Evolutionary conservation across 768 basidiomycete genomes (phyloP).

Genomic region (Hypholoma sublateritium): DNA sequence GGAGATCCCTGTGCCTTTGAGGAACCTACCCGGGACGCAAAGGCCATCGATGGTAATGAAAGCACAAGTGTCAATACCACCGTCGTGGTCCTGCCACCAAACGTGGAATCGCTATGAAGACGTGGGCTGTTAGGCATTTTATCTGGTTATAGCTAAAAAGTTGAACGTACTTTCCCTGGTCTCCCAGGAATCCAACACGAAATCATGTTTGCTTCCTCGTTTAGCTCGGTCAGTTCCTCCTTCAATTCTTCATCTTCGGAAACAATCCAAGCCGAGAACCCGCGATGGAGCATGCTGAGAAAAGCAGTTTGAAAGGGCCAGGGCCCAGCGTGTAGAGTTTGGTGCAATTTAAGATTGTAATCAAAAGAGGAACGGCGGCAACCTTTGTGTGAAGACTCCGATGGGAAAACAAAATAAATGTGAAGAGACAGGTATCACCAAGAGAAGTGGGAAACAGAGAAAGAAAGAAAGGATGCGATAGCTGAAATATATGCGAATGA

Average conservation of each 20-base stretch:
- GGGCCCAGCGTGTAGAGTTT: background rate
- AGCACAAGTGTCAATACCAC: slow-evolving; percentile 50
- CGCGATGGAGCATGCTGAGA: slow-evolving; percentile 52
- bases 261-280: slow-evolving; percentile 71
- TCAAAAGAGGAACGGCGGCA: too few species aligned
- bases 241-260: slow-evolving; percentile 46
- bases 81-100: slow-evolving; percentile 64
- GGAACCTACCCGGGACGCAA: slow-evolving; percentile 60
- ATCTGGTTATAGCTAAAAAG: background rate
- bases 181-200: slow-evolving; percentile 73
- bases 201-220: slow-evolving; percentile 41
- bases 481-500: background rate
- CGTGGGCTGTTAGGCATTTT: background rate
- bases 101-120: slow-evolving; percentile 52
- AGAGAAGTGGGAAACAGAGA: background rate
- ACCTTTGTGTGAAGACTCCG: too few species aligned
- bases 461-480: background rate
- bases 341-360: background rate
- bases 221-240: slow-evolving; percentile 57
- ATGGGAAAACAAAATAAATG: background rate
- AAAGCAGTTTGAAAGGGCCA: background rate
- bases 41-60: slow-evolving; percentile 69
- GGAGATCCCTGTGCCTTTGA: slow-evolving; percentile 55
- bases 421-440: background rate
- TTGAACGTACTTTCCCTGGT: slow-evolving; percentile 49